Evolutionary conservation across 371 early-diverging fungal species (phyloP).

Genomic region (Batkoa obscura): DNA sequence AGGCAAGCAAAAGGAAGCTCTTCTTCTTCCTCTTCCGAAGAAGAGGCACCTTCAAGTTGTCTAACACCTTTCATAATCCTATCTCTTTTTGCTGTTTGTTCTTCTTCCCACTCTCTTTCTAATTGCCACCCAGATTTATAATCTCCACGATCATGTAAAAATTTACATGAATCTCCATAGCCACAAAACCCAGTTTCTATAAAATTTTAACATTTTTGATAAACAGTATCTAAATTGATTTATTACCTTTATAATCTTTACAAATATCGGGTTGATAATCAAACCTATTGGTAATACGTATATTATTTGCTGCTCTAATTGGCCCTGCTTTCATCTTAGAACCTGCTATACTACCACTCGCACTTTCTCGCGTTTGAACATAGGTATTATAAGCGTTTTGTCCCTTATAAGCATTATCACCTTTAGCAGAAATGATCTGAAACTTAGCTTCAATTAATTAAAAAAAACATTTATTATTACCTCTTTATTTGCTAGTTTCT

Average conservation of each 20-base stretch:
- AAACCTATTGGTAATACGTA: constrained; percentile 69
- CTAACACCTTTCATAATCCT: no score
- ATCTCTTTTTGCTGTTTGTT: constrained; percentile 36
- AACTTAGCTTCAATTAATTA: no score
- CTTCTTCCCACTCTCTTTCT: constrained; percentile 86
- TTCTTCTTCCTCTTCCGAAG: constrained; percentile 28
- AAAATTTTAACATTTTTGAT: neutral
- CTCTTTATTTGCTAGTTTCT: no score
- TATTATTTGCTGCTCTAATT: constrained; percentile 55
- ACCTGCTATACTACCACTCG: no score
- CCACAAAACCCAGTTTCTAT: constrained; percentile 81
- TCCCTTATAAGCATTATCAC: neutral
- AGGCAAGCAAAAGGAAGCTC: constrained; percentile 83
- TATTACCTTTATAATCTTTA: constrained; percentile 89
- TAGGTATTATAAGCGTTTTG: neutral
- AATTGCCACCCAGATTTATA: constrained; percentile 93
- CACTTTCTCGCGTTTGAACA: neutral
- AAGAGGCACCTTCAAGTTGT: no score
- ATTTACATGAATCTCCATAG: constrained; percentile 91
- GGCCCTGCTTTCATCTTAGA: constrained; percentile 50
- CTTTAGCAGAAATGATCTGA: no score
- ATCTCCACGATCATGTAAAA: constrained; percentile 92
- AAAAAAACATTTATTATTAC: no score
- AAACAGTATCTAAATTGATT: constrained; percentile 6
- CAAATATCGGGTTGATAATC: constrained; percentile 97